A percentile compares a stretch with the other conserved stretches of the same genome.
These are phyloP conservation scores for Hsuehochloa calcarea DNA, from an alignment of 176 grass and related monocot species.

Conservation along the genomic window DNA sequence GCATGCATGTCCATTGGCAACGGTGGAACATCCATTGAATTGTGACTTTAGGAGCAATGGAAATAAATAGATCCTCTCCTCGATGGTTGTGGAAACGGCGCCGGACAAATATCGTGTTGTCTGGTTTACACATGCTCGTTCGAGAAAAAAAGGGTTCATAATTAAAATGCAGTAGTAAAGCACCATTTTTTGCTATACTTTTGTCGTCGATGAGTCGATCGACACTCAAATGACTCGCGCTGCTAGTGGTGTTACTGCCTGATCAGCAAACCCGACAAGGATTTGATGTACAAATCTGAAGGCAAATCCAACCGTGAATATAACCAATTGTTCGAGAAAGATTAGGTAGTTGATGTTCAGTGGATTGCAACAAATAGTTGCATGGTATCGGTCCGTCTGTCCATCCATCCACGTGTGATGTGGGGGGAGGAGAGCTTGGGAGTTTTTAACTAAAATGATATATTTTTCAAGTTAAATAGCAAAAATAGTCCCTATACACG, in stretches of 20 bases:
- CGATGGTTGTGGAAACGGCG: neutral
- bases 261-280: neutral
- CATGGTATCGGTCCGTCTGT: too few species aligned
- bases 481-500: too few species aligned
- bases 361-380: too few species aligned
- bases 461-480: too few species aligned
- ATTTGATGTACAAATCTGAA: neutral
- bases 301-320: neutral
- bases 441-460: too few species aligned
- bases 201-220: too few species aligned
- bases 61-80: neutral
- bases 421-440: too few species aligned
- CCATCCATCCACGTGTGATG: too few species aligned
- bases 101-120: neutral
- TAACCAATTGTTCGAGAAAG: too few species aligned
- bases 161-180: neutral
- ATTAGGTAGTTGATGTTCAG: too few species aligned
- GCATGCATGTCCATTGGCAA: neutral
- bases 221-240: too few species aligned
- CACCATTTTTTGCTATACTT: neutral
- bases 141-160: neutral
- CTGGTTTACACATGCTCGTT: neutral
- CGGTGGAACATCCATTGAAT: neutral
- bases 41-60: neutral
- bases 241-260: neutral